Evolutionary conservation across 2,329 filamentous ascomycete species (phyloP), one percentile per base, ranked within the genome.

Genomic region (Colletotrichum kahawae): DNA sequence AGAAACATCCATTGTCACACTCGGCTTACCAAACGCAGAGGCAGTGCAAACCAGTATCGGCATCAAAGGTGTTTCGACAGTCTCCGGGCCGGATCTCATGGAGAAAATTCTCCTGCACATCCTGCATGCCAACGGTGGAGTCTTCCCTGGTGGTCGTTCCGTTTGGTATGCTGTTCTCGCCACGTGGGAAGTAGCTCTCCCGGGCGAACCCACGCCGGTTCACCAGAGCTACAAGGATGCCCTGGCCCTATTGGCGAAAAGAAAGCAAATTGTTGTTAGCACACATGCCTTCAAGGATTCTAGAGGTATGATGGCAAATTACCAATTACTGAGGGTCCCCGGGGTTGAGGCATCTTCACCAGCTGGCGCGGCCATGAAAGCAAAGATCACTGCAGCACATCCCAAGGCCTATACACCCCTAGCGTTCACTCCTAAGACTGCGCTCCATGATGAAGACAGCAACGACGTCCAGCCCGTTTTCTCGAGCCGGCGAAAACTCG

Each of bases 61-160:
- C 34, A 31, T 36, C 14, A 51, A 64, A 38, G 57, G 43, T 24
- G 9, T 18, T 62, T 24, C 34, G 18, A 12, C 34, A 24, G 34
- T n/a, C 60, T 38, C 51, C 14, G 57, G 48, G 13, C 24, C 34
- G 18, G 69, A 68, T 16, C 43, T 48, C 21, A 73, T 75, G 69
- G 73, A 73, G 36, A 57, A 48, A 43, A 54, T 48, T 24, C 63
- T 88, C 57, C 77, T 82, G 14, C 83, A 87, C 73, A 81, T 89
- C 12, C 80, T 89, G 14, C 80, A 83, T 54, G 79, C 80, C 31
- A 87, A 84, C 59, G 79, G 79, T 2, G 89, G 89, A 0, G 87
- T 88, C 2, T 88, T 91, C 59, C 88, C 90, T 2, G 87, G 88
- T 18, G 88, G 88, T 29, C 84, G 86, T 54, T 83, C 87, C 5